phyloP scores from a whole-genome alignment of 2,329 filamentous ascomycete genomes.

The Tympanopsis confertula region DNA sequence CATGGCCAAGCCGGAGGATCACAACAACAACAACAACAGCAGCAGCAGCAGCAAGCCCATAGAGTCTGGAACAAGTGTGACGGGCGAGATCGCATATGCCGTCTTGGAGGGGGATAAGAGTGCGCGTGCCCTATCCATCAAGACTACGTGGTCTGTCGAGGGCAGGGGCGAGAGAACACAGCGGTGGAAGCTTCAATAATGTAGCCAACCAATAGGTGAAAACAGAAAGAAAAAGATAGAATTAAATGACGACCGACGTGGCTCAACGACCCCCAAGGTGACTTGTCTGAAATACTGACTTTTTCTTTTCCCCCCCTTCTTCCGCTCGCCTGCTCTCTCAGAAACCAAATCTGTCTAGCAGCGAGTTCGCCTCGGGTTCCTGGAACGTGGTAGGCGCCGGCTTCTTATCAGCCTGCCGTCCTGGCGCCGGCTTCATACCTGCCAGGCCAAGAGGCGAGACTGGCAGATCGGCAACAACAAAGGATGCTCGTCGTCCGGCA shows the following conservation, averaged over 20 bases:
- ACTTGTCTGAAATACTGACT: too few species aligned
- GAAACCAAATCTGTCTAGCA: conserved; percentile 90
- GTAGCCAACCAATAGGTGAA: background rate
- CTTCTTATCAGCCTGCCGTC: conserved; percentile 28
- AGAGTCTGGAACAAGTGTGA: conserved; percentile 38
- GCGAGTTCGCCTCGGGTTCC: conserved; percentile 79
- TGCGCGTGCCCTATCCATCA: conserved; percentile 56
- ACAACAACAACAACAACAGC: conserved; percentile 25
- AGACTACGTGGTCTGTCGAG: conserved; percentile 45
- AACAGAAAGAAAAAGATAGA: background rate
- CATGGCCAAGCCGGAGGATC: background rate
- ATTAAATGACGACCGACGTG: too few species aligned
- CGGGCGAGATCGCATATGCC: conserved; percentile 54
- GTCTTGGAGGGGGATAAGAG: conserved; percentile 62
- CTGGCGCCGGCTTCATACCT: conserved; percentile 27
- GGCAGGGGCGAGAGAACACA: conserved; percentile 23
- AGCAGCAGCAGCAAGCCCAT: conserved; percentile 18
- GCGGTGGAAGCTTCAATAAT: conserved; percentile 36
- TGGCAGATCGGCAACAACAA: conserved; percentile 69
- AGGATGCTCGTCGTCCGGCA: conserved; percentile 59
- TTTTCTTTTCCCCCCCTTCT: background rate
- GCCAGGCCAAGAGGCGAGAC: conserved; percentile 17
- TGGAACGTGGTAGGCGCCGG: conserved; percentile 68
- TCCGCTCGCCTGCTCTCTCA: conserved; percentile 30
- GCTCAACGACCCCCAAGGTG: too few species aligned